phyloP scores from a whole-genome alignment of 1,284 basidiomycete genomes.

The Rhodotorula sp. region DNA sequence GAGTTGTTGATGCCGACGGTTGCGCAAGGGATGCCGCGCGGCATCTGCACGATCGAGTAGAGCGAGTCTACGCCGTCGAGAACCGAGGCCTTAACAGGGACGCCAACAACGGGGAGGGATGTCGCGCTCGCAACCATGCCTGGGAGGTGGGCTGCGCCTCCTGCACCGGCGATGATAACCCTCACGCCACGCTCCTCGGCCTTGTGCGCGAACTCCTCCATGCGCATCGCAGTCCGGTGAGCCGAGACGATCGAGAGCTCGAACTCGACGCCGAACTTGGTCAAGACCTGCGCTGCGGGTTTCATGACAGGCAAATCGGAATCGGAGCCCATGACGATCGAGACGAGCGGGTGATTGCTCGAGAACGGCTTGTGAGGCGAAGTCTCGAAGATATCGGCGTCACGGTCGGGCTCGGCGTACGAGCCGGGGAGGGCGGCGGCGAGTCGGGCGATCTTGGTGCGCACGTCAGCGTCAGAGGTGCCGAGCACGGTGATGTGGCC shows the following conservation, averaged over 20 bases:
- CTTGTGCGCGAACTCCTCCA: conserved; percentile 77
- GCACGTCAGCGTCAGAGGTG: conserved; percentile 73
- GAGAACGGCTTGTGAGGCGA: conserved; percentile 57
- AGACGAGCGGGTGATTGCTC: conserved; percentile 74
- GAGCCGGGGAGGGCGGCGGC: conserved; percentile 53
- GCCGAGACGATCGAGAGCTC: conserved; percentile 96
- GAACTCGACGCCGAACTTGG: conserved; percentile 79
- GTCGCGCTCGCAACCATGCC: conserved; percentile 98
- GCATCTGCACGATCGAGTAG: conserved; percentile 99
- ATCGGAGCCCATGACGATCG: conserved; percentile 98
- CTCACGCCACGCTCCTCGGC: conserved; percentile 72
- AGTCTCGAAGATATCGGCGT: neutral
- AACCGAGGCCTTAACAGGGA: conserved; percentile 91
- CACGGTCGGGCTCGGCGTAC: conserved; percentile 52
- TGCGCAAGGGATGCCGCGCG: conserved; percentile 95
- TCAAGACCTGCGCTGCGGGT: conserved; percentile 77
- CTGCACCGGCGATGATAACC: conserved; percentile 89
- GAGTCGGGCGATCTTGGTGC: conserved; percentile 66
- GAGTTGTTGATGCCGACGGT: conserved; percentile 97
- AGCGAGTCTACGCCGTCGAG: conserved; percentile 95
- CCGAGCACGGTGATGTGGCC: conserved; percentile 93
- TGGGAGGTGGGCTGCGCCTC: conserved; percentile 93
- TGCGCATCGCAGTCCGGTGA: conserved; percentile 86
- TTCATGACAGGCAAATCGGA: conserved; percentile 95
- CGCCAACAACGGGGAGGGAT: conserved; percentile 87